Evolutionary conservation across 2,329 filamentous ascomycete species (phyloP), one percentile per base, ranked within the genome.

Genomic region (Penicillium glabrum): DNA sequence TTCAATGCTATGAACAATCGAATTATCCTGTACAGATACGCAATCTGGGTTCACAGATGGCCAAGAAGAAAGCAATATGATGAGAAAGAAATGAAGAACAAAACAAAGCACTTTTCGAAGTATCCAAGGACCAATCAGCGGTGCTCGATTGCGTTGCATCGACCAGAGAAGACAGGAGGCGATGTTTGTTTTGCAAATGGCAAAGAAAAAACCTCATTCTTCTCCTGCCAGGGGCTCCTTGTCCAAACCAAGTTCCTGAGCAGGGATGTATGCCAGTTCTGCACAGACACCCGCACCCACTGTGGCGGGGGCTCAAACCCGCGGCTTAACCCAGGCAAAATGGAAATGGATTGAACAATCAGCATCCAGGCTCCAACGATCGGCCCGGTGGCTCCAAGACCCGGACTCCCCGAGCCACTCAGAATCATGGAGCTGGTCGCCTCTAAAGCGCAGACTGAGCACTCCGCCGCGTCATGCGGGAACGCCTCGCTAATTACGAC

Each of bases 321-420:
- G 41, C 47, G 54, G 51, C 53, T 53, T 55, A 43, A 58, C 54
- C 61, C 58, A 63, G 61, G 61, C 56, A 43, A 52, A 33, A 46
- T 51, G 46, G 27, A 33, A 55, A 59, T 41, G 39, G 48, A 58
- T 41, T 43, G 48, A 58, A 54, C 56, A 57, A 61, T 59, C 48
- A 57, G 41, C 27, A 57, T 59, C 45, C 49, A 43, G 23, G 31
- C 47, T 53, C 45, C 23, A 46, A 58, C 33, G 61, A 62, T 61
- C 56, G 59, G 54, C 55, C 59, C 53, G 56, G 41, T 24, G 29
- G 37, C 11, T 50, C 45, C 50, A 61, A 39, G 23, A 47, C 29
- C 55, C 60, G 58, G 57, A 31, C 44, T 55, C 60, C 54, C 60
- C 60, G 57, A 56, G 54, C 64, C 63, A 65, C 50, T 63, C 53